A percentile compares a stretch with the other conserved stretches of the same genome.
Evolutionary conservation across 1,284 basidiomycete species (phyloP).

Genomic region (Apiotrichum porosum): DNA sequence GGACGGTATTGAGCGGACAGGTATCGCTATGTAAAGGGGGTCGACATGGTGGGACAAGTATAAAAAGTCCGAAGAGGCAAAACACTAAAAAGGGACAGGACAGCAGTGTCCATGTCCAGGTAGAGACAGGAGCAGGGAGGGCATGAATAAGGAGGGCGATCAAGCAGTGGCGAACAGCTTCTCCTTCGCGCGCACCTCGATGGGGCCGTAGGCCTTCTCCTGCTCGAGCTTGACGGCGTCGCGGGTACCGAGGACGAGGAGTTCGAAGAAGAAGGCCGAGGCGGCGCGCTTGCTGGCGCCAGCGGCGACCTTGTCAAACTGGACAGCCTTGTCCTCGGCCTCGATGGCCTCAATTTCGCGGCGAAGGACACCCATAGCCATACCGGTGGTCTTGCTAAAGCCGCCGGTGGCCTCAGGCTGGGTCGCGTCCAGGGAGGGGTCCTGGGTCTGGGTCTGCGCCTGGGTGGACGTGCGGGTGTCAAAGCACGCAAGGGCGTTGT

Average conservation of each 20-base stretch:
- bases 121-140: no score
- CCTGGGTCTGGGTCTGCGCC: constrained; percentile 1
- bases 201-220: constrained; percentile 70
- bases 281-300: constrained; percentile 79
- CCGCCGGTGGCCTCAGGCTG: constrained; percentile 46
- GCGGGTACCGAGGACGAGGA: constrained; percentile 86
- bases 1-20: no score
- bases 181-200: constrained; percentile 74
- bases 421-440: background rate
- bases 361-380: constrained; percentile 77
- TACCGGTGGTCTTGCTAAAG: constrained; percentile 84
- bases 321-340: constrained; percentile 56
- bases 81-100: no score
- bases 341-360: constrained; percentile 59
- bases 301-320: constrained; percentile 57
- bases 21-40: no score
- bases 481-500: constrained; percentile 76
- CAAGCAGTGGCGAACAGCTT: constrained; percentile 55
- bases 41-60: no score
- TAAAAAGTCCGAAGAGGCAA: no score
- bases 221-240: constrained; percentile 83
- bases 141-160: no score
- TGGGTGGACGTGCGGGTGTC: constrained; percentile 55
- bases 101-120: no score
- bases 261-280: constrained; percentile 94